phyloP scores from a whole-genome alignment of 1,139 yeast genomes.

The Magnusiomyces tetraspermus region DNA sequence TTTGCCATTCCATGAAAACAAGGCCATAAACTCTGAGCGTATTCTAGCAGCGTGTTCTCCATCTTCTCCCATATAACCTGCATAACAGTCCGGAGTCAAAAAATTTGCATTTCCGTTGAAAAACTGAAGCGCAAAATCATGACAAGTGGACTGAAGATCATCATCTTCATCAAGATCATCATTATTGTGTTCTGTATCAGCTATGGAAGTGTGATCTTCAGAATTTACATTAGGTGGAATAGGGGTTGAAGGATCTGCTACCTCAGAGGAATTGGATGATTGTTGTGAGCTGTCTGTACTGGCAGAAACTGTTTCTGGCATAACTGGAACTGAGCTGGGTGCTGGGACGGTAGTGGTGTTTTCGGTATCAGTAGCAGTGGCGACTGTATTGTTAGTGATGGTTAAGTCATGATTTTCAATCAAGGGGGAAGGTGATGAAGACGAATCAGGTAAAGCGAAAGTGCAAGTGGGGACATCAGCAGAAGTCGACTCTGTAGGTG shows the following conservation, averaged over 20 bases:
- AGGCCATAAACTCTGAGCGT: constrained; percentile 25
- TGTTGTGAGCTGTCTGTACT: not conserved
- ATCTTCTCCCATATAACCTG: constrained; percentile 27
- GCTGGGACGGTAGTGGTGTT: not conserved
- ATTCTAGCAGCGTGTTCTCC: constrained; percentile 17
- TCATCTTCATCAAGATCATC: not conserved
- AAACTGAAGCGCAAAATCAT: constrained; percentile 19
- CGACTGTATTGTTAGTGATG: not conserved
- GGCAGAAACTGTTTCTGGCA: not conserved
- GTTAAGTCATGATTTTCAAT: not conserved
- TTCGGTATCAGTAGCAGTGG: not conserved
- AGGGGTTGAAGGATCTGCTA: not conserved
- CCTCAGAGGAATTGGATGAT: not conserved
- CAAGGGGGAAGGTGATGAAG: not conserved
- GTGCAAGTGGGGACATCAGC: not conserved
- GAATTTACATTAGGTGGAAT: not conserved
- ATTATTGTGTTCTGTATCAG: not conserved
- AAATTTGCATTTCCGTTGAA: constrained; percentile 21
- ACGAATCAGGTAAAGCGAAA: not conserved
- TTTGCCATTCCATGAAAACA: constrained; percentile 25
- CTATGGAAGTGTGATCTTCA: too few species aligned
- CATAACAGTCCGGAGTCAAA: constrained; percentile 25
- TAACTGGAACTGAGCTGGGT: not conserved
- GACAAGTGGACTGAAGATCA: not conserved
- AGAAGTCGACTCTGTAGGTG: too few species aligned